phyloP scores from a whole-genome alignment of 495 filamentous ascomycete genomes.

The Penicillium chermesinum region DNA sequence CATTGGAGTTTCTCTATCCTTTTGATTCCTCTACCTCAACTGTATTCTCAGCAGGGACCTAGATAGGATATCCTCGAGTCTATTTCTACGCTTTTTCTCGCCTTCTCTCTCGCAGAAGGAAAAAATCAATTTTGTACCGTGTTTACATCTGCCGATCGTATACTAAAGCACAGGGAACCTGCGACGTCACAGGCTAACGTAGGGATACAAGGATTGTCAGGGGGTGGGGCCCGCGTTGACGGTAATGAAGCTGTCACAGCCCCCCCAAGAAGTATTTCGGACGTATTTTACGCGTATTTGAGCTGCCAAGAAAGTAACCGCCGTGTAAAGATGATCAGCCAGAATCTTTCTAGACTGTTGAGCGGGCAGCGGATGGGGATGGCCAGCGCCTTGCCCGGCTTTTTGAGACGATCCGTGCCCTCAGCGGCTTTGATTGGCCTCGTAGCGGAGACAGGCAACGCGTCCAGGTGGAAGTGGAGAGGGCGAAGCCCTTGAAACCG shows the following conservation, averaged over 20 bases:
- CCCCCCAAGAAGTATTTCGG: not conserved
- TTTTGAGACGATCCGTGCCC: conserved; percentile 21
- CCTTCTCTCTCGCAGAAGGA: too few relatives aligned
- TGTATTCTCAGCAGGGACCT: not conserved
- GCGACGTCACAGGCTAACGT: conserved; percentile 31
- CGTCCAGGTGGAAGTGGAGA: conserved; percentile 17
- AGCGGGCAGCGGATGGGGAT: not conserved
- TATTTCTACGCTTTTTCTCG: too few relatives aligned
- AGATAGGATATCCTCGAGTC: too few relatives aligned
- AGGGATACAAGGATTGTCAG: conserved; percentile 24
- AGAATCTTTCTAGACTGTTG: conserved; percentile 1
- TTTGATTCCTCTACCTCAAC: not conserved
- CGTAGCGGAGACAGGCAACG: conserved; percentile 16
- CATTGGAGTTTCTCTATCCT: too few relatives aligned
- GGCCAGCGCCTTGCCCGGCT: conserved; percentile 2
- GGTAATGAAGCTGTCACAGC: conserved; percentile 1
- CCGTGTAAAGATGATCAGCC: not conserved
- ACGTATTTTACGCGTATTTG: not conserved
- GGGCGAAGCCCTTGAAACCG: conserved; percentile 1
- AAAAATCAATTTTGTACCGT: too few relatives aligned
- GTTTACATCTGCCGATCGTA: not conserved
- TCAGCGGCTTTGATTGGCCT: conserved; percentile 15
- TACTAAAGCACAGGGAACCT: conserved; percentile 6
- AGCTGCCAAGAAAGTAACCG: not conserved
- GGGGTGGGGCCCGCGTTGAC: conserved; percentile 3